A percentile compares a stretch with the other conserved stretches of the same genome.
Conservation (phyloP, 2,329 filamentous ascomycete genomes). For the Lachnellula hyalina region DNA sequence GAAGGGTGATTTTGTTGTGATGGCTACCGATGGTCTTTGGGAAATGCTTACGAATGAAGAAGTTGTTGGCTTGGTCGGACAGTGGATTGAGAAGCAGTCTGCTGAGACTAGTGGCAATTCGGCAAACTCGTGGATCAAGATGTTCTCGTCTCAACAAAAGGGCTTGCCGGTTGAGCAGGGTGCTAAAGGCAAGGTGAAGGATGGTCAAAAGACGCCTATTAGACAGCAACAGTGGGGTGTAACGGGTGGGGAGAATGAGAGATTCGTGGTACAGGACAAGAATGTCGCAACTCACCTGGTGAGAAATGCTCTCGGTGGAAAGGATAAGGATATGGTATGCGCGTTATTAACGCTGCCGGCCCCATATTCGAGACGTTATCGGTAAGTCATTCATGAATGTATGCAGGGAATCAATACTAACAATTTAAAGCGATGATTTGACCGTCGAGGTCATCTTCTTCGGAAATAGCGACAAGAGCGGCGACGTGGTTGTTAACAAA, state of each 20-base stretch:
- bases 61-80: slow-evolving; percentile 90
- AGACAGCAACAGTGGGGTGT: slow-evolving; percentile 89
- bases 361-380: slow-evolving; percentile 85
- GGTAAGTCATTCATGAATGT: slow-evolving; percentile 47
- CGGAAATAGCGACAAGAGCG: slow-evolving; percentile 70
- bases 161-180: slow-evolving; percentile 71
- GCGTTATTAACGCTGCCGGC: slow-evolving; percentile 86
- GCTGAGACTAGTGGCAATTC: slow-evolving; percentile 29
- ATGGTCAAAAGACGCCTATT: slow-evolving; percentile 81
- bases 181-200: slow-evolving; percentile 34
- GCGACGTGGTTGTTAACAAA: slow-evolving; percentile 75
- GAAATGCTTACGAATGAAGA: slow-evolving; percentile 99
- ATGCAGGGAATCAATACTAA: slow-evolving; percentile 8
- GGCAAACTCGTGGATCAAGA: slow-evolving; percentile 60
- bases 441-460: slow-evolving; percentile 99
- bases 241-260: slow-evolving; percentile 62
- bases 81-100: slow-evolving; percentile 84
- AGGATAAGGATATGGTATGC: slow-evolving; percentile 88
- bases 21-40: slow-evolving; percentile 96
- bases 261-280: slow-evolving; percentile 93
- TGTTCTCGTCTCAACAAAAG: slow-evolving; percentile 50
- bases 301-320: slow-evolving; percentile 88
- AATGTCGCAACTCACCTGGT: slow-evolving; percentile 95
- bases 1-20: slow-evolving; percentile 89
- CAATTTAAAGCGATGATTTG: slow-evolving; percentile 68